Evolutionary conservation across 805 yeast species (phyloP), one percentile per base, ranked within the genome.

Genomic region (Komagataella kurtzmanii): DNA sequence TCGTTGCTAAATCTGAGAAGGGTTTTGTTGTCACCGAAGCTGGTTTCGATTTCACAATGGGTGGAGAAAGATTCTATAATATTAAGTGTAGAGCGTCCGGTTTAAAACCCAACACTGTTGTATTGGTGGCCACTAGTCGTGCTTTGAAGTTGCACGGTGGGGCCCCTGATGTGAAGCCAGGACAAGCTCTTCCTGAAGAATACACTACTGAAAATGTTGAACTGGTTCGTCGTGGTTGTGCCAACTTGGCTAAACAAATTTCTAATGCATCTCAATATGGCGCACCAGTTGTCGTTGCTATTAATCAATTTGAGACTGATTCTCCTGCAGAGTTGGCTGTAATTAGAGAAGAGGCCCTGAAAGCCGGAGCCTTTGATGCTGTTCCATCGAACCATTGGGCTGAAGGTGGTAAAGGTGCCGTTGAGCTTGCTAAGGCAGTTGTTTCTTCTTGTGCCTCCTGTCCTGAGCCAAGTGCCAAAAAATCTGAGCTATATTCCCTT

Each of bases 41-140:
- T 17, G 95, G 95, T 55, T 85, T 85, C 69, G 95, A 85, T 67
- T 85, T 85, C 74, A 85, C 93, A 50, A 85, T 85, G 95, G 95
- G 95, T 64, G 95, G 95, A 66, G 95, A 85, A 71, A 74, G 95
- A 69, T 85, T 85, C 67, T 73, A 83, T 66, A 84, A 85, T 68
- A 85, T 85, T 70, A 85, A 85, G 67, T 83, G 90, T 65, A 77
- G 93, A 64, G 76, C 89, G 7, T 80, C 88, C n/a, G 93, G 91
- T 7, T 72, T 85, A 55, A 73, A 73, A 30, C 95, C 95, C 17
- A 88, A 85, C 64, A 81, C 79, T 48, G 85, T 85, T 56, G 88
- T 85, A 48, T 75, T 85, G 59, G 95, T 85, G 54, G 93, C 95
- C 50, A 85, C 95, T 44, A 83, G 84, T 18, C 77, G 95, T 70